These are phyloP conservation scores for Fagus sylvatica DNA, from an alignment of 306 rosid genomes.

Conservation along the genomic window DNA sequence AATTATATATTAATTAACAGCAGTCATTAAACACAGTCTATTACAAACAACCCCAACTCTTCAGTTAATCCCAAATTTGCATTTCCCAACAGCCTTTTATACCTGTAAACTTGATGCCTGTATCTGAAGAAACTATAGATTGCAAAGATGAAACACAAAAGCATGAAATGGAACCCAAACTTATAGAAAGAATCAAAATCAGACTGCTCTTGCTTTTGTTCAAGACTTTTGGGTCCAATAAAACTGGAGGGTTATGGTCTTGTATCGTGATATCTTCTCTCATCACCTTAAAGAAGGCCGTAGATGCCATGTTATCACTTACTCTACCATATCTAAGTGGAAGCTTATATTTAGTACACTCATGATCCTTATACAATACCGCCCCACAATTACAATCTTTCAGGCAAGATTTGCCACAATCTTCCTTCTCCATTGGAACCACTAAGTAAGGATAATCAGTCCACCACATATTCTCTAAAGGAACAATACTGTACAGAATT, in stretches of 20 bases:
- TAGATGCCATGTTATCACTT: neutral
- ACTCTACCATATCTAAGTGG: neutral
- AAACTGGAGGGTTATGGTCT: no score
- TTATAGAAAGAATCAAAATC: constrained; percentile 3
- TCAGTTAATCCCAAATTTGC: constrained; percentile 12
- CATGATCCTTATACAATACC: neutral
- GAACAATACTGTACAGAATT: neutral
- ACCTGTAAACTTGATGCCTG: neutral
- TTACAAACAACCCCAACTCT: no score
- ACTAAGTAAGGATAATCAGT: neutral
- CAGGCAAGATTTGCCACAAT: neutral
- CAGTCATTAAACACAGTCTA: no score
- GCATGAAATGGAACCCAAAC: constrained; percentile 13
- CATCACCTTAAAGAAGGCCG: neutral
- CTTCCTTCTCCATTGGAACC: neutral
- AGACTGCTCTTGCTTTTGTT: neutral
- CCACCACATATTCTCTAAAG: neutral
- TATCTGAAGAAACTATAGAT: constrained; percentile 3
- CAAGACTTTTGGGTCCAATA: neutral
- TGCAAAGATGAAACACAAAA: constrained; percentile 10
- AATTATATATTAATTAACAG: no score
- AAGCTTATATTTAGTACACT: neutral
- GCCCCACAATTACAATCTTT: neutral
- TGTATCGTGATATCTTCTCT: neutral
- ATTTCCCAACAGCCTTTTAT: constrained; percentile 15